phyloP scores from a whole-genome alignment of 352 stramenopile species.

The Phytopythium montanum region DNA sequence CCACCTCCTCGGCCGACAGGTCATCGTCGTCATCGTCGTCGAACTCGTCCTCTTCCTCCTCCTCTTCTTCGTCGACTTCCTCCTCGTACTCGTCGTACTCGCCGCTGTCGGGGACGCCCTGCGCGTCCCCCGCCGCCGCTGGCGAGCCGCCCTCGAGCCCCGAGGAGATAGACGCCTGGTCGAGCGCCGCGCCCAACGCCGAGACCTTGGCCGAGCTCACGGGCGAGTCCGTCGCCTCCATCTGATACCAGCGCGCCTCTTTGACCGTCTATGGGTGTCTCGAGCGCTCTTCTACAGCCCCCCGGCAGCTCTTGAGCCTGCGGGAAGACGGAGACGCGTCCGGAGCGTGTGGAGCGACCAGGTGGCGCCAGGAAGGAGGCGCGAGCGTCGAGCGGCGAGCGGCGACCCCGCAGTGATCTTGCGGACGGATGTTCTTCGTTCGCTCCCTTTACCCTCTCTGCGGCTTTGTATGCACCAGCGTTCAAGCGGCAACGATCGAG shows the following conservation, averaged over 20 bases:
- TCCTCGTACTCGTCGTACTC: constrained; percentile 6
- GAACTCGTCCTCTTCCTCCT: constrained; percentile 11
- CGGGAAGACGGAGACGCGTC: neutral
- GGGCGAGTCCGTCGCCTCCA: constrained; percentile 17
- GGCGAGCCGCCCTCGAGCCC: constrained; percentile 12
- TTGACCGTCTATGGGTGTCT: neutral
- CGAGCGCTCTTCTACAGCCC: neutral
- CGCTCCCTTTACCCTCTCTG: constrained; percentile 2
- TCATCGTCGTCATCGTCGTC: constrained; percentile 13
- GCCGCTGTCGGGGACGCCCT: constrained; percentile 5
- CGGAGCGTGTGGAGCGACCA: neutral
- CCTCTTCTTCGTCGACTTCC: constrained; percentile 11
- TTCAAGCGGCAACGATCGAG: neutral
- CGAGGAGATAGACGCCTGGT: constrained; percentile 69
- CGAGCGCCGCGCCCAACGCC: constrained; percentile 68
- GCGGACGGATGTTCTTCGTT: constrained; percentile 2
- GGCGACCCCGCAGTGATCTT: neutral
- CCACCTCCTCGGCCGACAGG: constrained; percentile 7
- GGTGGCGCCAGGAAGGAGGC: no score
- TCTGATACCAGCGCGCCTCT: constrained; percentile 2
- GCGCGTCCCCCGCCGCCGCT: constrained; percentile 10
- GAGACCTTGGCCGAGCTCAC: constrained; percentile 61
- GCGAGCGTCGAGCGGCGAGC: neutral
- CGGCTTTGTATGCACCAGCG: neutral
- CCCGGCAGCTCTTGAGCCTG: neutral